phyloP scores from a whole-genome alignment of 352 stramenopile species.

The Phytopythium ostracodes region DNA sequence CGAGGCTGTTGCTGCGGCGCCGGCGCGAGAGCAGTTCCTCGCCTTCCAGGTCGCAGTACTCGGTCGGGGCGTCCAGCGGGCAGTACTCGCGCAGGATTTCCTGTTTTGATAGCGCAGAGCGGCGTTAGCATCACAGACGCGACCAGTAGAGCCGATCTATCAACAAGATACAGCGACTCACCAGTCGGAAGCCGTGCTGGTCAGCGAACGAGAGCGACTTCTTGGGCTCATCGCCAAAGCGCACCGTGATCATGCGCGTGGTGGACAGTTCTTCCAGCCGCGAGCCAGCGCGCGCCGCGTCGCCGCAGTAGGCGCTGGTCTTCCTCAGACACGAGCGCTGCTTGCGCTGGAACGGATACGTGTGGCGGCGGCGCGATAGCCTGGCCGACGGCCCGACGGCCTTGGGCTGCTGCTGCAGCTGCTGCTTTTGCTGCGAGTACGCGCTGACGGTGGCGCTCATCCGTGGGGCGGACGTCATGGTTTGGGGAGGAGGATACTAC shows the following conservation, averaged over 20 bases:
- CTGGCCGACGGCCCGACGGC: slow-evolving; percentile 7
- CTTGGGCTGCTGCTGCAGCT: slow-evolving; percentile 14
- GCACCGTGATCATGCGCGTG: slow-evolving; percentile 29
- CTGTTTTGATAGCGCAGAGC: slow-evolving; percentile 3
- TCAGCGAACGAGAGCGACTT: slow-evolving; percentile 61
- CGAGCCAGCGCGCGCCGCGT: slow-evolving; percentile 12
- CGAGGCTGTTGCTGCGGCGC: slow-evolving; percentile 21
- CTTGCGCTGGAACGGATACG: slow-evolving; percentile 7
- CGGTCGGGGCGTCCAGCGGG: slow-evolving; percentile 35
- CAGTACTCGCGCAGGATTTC: slow-evolving; percentile 38
- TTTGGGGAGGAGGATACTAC: not conserved
- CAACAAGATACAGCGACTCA: slow-evolving; percentile 11
- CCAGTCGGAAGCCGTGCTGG: slow-evolving; percentile 43
- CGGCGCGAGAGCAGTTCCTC: slow-evolving; percentile 19
- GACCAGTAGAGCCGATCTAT: not conserved
- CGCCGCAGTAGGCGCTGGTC: slow-evolving; percentile 39
- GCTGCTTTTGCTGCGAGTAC: slow-evolving; percentile 16
- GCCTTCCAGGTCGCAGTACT: slow-evolving; percentile 34
- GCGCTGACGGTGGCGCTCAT: slow-evolving; percentile 3
- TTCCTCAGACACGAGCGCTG: slow-evolving; percentile 41
- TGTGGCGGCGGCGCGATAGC: slow-evolving; percentile 10
- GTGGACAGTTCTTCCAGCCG: slow-evolving; percentile 29
- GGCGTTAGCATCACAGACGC: no score
- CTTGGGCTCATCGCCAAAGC: slow-evolving; percentile 31
- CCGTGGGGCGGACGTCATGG: slow-evolving; percentile 22